Evolutionary conservation across 2,329 filamentous ascomycete species (phyloP).

Genomic region (Mycosphaerelloides madeirae): DNA sequence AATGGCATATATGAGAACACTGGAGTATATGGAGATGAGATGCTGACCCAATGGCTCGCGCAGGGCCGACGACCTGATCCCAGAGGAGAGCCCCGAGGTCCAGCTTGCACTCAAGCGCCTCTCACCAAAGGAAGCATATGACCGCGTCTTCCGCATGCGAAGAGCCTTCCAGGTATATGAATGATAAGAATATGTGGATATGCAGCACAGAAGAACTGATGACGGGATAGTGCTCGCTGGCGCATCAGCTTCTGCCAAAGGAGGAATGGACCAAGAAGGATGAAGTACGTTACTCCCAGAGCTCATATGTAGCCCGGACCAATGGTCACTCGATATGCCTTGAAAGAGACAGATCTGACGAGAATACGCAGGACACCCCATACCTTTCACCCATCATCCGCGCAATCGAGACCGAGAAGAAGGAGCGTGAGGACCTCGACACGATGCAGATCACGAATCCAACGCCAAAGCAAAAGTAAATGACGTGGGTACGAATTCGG

Average conservation of each 20-base stretch:
- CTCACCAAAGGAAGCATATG: slow-evolving; percentile 83
- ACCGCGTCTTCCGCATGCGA: slow-evolving; percentile 95
- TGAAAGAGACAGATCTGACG: not conserved
- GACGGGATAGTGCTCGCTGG: slow-evolving; percentile 56
- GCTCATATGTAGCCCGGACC: too few relatives aligned
- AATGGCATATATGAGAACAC: not conserved
- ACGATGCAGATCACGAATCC: slow-evolving; percentile 56
- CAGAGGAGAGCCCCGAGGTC: slow-evolving; percentile 84
- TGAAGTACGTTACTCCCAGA: slow-evolving; percentile 47
- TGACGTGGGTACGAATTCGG: slow-evolving; percentile 1
- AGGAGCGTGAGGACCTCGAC: slow-evolving; percentile 66
- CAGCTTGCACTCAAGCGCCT: slow-evolving; percentile 88
- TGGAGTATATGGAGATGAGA: not conserved
- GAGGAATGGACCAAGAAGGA: slow-evolving; percentile 64
- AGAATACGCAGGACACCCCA: slow-evolving; percentile 52
- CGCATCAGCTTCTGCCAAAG: slow-evolving; percentile 61
- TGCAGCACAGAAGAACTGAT: slow-evolving; percentile 8
- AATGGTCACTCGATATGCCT: slow-evolving; percentile 5
- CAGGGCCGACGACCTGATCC: slow-evolving; percentile 91
- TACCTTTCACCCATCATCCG: slow-evolving; percentile 65
- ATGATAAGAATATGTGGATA: slow-evolving; percentile 15
- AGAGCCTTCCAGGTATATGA: slow-evolving; percentile 76
- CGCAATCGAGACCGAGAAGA: slow-evolving; percentile 62
- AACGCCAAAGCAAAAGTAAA: slow-evolving; percentile 17
- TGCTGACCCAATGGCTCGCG: slow-evolving; percentile 16